A percentile compares a stretch with the other conserved stretches of the same genome.
Conservation (phyloP, 176 grass and related monocot genomes). For the Musa troglodytarum region DNA sequence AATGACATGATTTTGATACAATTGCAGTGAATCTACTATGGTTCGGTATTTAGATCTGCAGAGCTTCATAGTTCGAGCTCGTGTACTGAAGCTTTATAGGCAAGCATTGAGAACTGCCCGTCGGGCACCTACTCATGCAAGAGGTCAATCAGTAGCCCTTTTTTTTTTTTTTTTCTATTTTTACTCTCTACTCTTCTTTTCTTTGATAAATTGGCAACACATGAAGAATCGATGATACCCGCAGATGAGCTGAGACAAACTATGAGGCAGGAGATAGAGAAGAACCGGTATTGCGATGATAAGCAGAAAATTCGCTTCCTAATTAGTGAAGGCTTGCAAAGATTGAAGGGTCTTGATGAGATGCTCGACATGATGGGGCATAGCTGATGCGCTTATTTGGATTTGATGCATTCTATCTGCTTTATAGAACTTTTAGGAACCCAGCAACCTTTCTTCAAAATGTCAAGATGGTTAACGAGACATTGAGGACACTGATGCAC, state of each 20-base stretch:
- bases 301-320: conserved; percentile 78
- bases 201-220: neutral
- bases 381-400: conserved; percentile 2
- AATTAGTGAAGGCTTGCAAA: conserved; percentile 71
- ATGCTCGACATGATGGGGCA: conserved; percentile 84
- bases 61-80: conserved; percentile 60
- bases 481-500: neutral
- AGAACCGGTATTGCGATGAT: conserved; percentile 68
- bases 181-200: conserved; percentile 6
- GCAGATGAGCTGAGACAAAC: conserved; percentile 68
- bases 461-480: neutral
- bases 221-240: conserved; percentile 17
- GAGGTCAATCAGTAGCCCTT: conserved; percentile 28
- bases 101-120: conserved; percentile 45
- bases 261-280: conserved; percentile 70
- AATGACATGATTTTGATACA: conserved; percentile 11
- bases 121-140: conserved; percentile 45
- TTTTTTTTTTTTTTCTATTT: neutral
- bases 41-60: conserved; percentile 52
- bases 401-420: neutral
- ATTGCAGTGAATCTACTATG: conserved; percentile 32
- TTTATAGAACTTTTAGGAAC: neutral
- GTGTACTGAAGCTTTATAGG: conserved; percentile 71
- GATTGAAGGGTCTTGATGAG: conserved; percentile 86
- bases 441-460: neutral